These are phyloP conservation scores for Mycena vitilis DNA, from an alignment of 768 basidiomycete species.

Conservation along the genomic window DNA sequence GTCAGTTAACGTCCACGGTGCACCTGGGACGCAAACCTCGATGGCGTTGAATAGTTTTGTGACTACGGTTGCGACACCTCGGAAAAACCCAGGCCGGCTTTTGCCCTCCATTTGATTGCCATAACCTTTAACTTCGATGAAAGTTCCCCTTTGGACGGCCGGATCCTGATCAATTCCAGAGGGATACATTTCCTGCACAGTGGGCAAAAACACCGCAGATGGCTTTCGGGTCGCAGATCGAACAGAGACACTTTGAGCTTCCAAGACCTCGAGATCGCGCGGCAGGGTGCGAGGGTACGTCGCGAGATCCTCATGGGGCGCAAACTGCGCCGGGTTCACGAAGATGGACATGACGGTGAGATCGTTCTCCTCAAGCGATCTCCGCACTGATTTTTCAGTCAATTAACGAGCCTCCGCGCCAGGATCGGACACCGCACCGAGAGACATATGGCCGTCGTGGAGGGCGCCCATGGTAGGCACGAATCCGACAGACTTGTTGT, in stretches of 20 bases:
- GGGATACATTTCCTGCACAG: slow-evolving; percentile 90
- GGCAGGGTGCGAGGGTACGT: slow-evolving; percentile 92
- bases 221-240: slow-evolving; percentile 51
- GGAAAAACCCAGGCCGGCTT: slow-evolving; percentile 91
- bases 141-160: slow-evolving; percentile 83
- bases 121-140: slow-evolving; percentile 92
- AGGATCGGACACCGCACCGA: slow-evolving; percentile 68
- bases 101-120: slow-evolving; percentile 93
- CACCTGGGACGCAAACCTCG: slow-evolving; percentile 65
- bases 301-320: slow-evolving; percentile 92
- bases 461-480: slow-evolving; percentile 99
- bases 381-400: slow-evolving; percentile 67
- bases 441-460: slow-evolving; percentile 91
- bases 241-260: slow-evolving; percentile 45
- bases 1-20: not conserved
- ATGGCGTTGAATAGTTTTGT: slow-evolving; percentile 95
- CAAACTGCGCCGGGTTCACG: slow-evolving; percentile 98
- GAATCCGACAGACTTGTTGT: slow-evolving; percentile 81
- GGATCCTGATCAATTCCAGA: slow-evolving; percentile 87
- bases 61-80: slow-evolving; percentile 95
- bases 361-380: slow-evolving; percentile 82
- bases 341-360: slow-evolving; percentile 94
- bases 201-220: slow-evolving; percentile 84
- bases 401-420: not conserved
- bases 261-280: slow-evolving; percentile 75